Evolutionary conservation across 2,329 filamentous ascomycete genomes (phyloP).

Genomic region (Xylariales sp.): DNA sequence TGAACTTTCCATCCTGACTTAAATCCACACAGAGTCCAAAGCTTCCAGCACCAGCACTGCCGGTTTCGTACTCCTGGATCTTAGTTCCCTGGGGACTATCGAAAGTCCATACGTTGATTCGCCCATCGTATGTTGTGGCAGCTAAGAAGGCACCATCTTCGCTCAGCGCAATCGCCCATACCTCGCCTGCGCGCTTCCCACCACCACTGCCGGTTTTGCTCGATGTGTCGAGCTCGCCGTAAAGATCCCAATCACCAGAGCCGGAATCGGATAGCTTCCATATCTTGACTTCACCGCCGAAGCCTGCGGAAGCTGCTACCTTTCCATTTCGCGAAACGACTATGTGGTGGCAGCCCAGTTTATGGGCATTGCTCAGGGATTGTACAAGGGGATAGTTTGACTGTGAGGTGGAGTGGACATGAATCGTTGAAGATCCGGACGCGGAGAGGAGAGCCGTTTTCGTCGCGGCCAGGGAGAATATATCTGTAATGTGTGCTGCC

Average conservation of each 20-base stretch:
- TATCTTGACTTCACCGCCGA: conserved; percentile 81
- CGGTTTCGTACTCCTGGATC: conserved; percentile 80
- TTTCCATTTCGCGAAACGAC: conserved; percentile 64
- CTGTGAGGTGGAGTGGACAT: conserved; percentile 70
- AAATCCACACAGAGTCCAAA: conserved; percentile 88
- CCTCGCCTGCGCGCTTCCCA: conserved; percentile 51
- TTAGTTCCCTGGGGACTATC: conserved; percentile 50
- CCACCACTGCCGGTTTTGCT: conserved; percentile 21
- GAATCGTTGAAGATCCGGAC: conserved; percentile 78
- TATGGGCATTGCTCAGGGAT: conserved; percentile 74
- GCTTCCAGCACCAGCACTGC: conserved; percentile 64
- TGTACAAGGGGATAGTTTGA: conserved; percentile 73
- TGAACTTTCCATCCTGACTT: conserved; percentile 73
- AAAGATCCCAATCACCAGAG: conserved; percentile 48
- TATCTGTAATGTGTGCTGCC: conserved; percentile 74
- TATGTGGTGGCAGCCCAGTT: conserved; percentile 87
- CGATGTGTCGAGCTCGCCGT: conserved; percentile 37
- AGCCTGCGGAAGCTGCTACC: conserved; percentile 77
- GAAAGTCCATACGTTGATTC: conserved; percentile 84
- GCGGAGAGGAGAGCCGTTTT: conserved; percentile 71
- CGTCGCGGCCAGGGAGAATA: conserved; percentile 79
- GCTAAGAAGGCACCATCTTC: conserved; percentile 79
- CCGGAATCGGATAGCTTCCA: conserved; percentile 66
- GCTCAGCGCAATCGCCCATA: conserved; percentile 85
- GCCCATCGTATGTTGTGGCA: conserved; percentile 81